phyloP scores from a whole-genome alignment of 371 early-diverging fungal species.

The Entomophthora muscae region DNA sequence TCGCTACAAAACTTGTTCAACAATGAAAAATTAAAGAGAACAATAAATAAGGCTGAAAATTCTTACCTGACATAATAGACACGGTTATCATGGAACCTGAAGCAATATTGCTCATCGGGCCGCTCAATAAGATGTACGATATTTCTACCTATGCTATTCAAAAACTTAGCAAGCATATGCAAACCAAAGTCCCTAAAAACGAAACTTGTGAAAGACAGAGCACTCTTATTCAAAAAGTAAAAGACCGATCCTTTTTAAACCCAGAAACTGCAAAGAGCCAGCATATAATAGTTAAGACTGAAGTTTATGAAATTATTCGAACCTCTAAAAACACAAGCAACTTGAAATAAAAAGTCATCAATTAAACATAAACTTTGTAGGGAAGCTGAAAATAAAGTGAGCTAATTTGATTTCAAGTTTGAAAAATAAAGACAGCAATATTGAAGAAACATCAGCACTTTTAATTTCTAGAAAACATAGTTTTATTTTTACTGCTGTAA shows the following conservation, averaged over 20 bases:
- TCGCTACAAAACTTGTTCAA: slow-evolving; percentile 50
- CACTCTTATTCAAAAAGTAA: too few relatives aligned
- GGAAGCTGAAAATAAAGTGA: too few relatives aligned
- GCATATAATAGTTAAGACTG: not conserved
- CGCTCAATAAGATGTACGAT: slow-evolving; percentile 88
- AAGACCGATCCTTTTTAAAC: not conserved
- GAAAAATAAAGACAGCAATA: not conserved
- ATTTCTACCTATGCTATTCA: slow-evolving; percentile 76
- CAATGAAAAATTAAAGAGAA: not conserved
- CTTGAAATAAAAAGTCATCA: not conserved
- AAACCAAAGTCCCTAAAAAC: too few relatives aligned
- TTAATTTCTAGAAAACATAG: not conserved
- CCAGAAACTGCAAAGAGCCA: not conserved
- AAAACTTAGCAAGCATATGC: slow-evolving; percentile 1
- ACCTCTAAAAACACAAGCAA: not conserved
- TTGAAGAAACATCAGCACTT: not conserved
- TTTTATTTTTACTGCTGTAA: not conserved
- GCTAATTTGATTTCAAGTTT: too few relatives aligned
- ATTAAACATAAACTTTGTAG: too few relatives aligned
- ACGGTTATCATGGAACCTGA: slow-evolving; percentile 81
- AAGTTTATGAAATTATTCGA: not conserved
- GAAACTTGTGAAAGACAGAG: too few relatives aligned
- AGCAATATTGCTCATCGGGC: slow-evolving; percentile 87
- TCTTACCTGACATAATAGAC: slow-evolving; percentile 84
- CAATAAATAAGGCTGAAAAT: not conserved